Evolutionary conservation across 2,329 filamentous ascomycete species (phyloP), one percentile per base, ranked within the genome.

Genomic region (Epichloe sibirici): DNA sequence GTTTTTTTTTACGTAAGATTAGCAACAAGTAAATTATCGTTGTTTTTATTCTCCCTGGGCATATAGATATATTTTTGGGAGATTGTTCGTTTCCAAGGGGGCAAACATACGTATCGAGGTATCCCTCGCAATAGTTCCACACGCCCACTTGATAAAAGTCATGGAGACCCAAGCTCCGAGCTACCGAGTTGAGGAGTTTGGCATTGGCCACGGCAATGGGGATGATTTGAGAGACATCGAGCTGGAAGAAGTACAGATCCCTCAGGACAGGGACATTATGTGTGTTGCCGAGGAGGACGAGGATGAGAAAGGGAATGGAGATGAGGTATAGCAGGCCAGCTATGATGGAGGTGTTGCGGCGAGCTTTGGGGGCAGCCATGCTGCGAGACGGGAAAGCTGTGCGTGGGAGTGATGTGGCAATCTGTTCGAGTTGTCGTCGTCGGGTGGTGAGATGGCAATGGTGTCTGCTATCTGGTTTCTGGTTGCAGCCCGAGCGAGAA

Each of bases 61-160:
- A 31, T 31, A 8, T 31, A 31, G 28, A 21, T 23, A 9, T 31
- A 31, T 31, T 9, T 31, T 31, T 31, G 9, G 8, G 28, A 8
- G 8, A 8, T 31, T 11, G 4, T 31, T 31, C 8, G 28, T 31
- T 31, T 31, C 28, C 9, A n/a, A 37, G 12, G n/a, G 43, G 12
- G 25, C 23, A 5, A 15, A 65, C 74, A 51, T 64, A 79, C 69
- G 84, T 74, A 59, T 79, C 76, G 52, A 80, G 73, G 67, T 90
- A 94, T 21, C 90, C 90, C 66, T 95, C 88, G 68, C 91, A 97
- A 67, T 86, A 95, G 55, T 83, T 85, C 91, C 91, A 97, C 42
- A 96, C 71, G 5, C 90, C 90, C 31, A 95, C 86, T 62, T 90
- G 86, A 69, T 96, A 96, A 70, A 95, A 96, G 68, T 96, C 91